A percentile compares a stretch with the other conserved stretches of the same genome.
Evolutionary conservation across 306 rosid species (phyloP).

Genomic region (Trichosanthes cucumerina): DNA sequence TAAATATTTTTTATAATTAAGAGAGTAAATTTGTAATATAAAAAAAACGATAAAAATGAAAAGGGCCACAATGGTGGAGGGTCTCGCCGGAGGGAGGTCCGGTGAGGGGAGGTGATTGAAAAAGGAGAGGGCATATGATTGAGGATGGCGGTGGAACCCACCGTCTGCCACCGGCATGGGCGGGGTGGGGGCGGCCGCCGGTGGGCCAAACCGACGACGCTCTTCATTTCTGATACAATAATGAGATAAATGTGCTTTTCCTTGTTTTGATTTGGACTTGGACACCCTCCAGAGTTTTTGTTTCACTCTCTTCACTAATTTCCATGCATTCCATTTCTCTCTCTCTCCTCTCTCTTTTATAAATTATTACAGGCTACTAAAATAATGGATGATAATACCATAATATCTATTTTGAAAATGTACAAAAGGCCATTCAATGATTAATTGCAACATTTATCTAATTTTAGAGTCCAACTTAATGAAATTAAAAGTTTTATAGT

Average conservation of each 20-base stretch:
- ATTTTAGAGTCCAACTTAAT: too few species aligned
- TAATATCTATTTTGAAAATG: too few species aligned
- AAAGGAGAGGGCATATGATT: neutral
- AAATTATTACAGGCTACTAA: too few species aligned
- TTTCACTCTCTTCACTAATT: neutral
- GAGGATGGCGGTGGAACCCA: neutral
- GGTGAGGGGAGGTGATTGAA: neutral
- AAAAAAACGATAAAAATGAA: too few species aligned
- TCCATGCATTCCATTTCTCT: neutral
- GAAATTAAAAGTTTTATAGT: too few species aligned
- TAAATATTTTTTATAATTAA: too few species aligned
- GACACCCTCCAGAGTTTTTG: neutral
- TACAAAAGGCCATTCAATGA: too few species aligned
- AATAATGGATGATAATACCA: too few species aligned
- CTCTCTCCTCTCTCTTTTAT: neutral
- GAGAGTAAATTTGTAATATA: too few species aligned
- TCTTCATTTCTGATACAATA: neutral
- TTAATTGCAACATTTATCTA: too few species aligned
- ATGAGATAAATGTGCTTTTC: neutral
- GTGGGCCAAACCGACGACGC: neutral
- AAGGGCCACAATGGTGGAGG: neutral
- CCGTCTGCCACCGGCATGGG: neutral
- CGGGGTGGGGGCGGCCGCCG: neutral
- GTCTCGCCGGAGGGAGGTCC: neutral
- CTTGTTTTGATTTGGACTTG: neutral